Base-by-base conservation (phyloP, 2,329 filamentous ascomycete genomes). In the Botrytis squamosa region DNA sequence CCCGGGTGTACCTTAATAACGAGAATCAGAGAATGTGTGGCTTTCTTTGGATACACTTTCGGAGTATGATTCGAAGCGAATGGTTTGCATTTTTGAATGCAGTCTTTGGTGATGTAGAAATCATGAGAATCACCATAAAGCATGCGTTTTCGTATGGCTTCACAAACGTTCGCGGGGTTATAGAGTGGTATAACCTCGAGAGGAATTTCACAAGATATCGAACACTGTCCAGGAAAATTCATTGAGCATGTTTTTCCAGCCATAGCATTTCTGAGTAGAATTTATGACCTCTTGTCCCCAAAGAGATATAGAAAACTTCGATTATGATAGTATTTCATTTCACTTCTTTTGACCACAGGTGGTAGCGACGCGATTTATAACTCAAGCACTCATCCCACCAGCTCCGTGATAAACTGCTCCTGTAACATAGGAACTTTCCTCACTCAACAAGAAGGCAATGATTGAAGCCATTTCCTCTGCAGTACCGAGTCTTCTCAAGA, bases 401-500 rank as follows among this genome's bases (percentile, higher is more conserved):
- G 80, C 80, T 8, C 72, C 77, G 7, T 75, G 77, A 71, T 80
- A 79, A 2, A 79, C 77, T 44, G 73, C 67, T 4, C 80, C 79
- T n/a, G 77, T 80, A 9, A 79, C 77, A 74, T 74, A 81, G 18
- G 76, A 74, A 67, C 77, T 79, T 59, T 80, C 79, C 8, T 73
- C 73, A 4, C 85, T 83, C 18, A 87, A 79, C 67, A 87, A 78
- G 77, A 87, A 87, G 25, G 81, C 84, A 75, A 87, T 84, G 33
- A 79, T 75, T 3, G 71, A 65, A 2, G 77, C 85, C 38, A 83
- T 83, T 77, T 87, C 85, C 74, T 86, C 85, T 0, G 85, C 79
- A 40, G 83, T 86, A 4, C 85, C 86, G 71, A 83, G 81, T 73
- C 86, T 82, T 81, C 33, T 81, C 76, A 70, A 84, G 78, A 65